Conservation (phyloP, 2,329 filamentous ascomycete species). For the Fusarium armeniacum region DNA sequence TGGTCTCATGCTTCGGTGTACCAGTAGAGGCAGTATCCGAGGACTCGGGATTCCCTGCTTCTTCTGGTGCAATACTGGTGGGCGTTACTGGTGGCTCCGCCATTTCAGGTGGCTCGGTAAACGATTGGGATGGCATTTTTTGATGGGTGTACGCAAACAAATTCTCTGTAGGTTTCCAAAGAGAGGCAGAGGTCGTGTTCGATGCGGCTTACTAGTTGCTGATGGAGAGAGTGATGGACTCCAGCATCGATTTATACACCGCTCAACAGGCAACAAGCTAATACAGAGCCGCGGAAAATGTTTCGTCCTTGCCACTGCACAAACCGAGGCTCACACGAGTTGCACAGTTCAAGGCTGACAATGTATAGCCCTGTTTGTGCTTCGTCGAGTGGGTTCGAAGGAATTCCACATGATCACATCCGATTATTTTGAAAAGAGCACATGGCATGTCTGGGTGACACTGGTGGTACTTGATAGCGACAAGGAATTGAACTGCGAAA, state of each 20-base stretch:
- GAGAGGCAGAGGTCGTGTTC: too few species aligned
- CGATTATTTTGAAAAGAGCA: background rate
- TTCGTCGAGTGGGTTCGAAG: slow-evolving; percentile 1
- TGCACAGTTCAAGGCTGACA: slow-evolving; percentile 4
- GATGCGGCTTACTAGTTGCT: background rate
- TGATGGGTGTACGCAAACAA: background rate
- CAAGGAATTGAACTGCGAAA: background rate
- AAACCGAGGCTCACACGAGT: slow-evolving; percentile 10
- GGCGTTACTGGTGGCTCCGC: background rate
- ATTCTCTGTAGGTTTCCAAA: too few species aligned
- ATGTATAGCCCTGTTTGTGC: slow-evolving; percentile 18
- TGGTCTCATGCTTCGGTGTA: background rate
- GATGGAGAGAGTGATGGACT: too few species aligned
- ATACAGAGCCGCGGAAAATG: background rate
- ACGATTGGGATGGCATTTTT: background rate
- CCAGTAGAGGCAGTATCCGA: background rate
- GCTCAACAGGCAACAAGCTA: background rate
- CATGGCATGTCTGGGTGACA: slow-evolving; percentile 7
- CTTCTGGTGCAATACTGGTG: background rate
- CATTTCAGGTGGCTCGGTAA: background rate
- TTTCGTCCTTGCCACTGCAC: background rate
- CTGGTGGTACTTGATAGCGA: slow-evolving; percentile 22
- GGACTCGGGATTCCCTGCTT: background rate
- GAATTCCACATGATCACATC: slow-evolving; percentile 22
- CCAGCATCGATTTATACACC: slow-evolving; percentile 5